Evolutionary conservation across 148 eudicot genomes (phyloP).

Genomic region (Polygonum maritimum): DNA sequence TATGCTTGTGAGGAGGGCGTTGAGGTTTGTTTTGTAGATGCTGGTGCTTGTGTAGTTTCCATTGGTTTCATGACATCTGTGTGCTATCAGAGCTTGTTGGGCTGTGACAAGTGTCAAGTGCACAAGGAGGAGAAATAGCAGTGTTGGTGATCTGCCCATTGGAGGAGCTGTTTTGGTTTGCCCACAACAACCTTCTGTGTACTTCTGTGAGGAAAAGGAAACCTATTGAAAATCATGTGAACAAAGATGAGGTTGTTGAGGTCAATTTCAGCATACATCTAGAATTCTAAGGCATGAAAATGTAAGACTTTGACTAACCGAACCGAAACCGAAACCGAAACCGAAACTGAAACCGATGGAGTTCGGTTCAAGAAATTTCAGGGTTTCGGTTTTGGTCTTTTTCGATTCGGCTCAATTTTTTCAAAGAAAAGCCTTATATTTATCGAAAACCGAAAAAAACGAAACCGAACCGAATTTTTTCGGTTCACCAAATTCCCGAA

Average conservation of each 20-base stretch:
- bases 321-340: no score
- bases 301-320: not conserved
- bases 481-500: no score
- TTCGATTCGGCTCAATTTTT: no score
- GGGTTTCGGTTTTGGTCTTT: no score
- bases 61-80: not conserved
- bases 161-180: not conserved
- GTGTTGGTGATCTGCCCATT: not conserved
- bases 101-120: not conserved
- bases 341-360: no score
- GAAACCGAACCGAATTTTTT: no score
- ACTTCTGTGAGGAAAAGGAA: not conserved
- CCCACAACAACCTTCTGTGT: not conserved
- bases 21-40: conserved; percentile 16
- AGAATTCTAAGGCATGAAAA: not conserved
- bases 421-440: no score
- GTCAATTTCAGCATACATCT: not conserved
- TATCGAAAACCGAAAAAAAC: no score
- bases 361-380: no score
- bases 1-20: conserved; percentile 12
- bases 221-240: not conserved
- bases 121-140: not conserved
- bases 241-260: not conserved
- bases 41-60: conserved; percentile 16
- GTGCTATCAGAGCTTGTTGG: not conserved